Percentiles rank a stretch among this genome's conserved stretches.
These are phyloP conservation scores for Lachancea lanzarotensis DNA, from an alignment of 805 yeast species.

Conservation along the genomic window DNA sequence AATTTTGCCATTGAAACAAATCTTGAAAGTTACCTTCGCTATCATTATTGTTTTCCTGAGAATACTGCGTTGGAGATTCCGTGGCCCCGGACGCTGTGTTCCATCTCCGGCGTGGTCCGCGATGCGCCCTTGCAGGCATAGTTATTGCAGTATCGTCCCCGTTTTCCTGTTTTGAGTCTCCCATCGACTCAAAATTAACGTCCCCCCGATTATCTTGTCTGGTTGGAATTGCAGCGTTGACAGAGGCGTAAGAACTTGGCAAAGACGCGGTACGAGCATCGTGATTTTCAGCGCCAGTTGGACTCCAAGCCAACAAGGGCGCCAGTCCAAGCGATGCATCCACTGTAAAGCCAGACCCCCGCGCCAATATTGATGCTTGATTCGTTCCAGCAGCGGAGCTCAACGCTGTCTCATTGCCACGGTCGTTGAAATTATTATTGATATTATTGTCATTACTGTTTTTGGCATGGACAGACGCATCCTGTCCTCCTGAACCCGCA, in stretches of 20 bases:
- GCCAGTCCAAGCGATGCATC: conserved; percentile 77
- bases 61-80: background rate
- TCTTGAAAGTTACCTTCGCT: conserved; percentile 11
- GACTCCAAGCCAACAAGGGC: conserved; percentile 47
- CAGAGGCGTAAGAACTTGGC: background rate
- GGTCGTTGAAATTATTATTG: background rate
- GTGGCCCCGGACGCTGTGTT: conserved; percentile 2
- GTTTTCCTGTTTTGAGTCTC: background rate
- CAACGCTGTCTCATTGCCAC: background rate
- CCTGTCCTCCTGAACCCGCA: background rate
- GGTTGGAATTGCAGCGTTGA: background rate
- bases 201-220: background rate
- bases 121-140: conserved; percentile 5
- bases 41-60: background rate
- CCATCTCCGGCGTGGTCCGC: conserved; percentile 13
- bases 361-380: conserved; percentile 4
- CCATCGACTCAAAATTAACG: background rate
- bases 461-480: background rate
- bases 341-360: conserved; percentile 58
- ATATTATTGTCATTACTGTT: too few relatives aligned
- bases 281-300: conserved; percentile 2
- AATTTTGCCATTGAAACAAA: conserved; percentile 19
- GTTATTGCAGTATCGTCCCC: conserved; percentile 4
- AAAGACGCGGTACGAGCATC: background rate
- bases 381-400: background rate